These are phyloP conservation scores for Cladosporium sphaerospermum DNA, from an alignment of 2,329 filamentous ascomycete species.

Conservation along the genomic window DNA sequence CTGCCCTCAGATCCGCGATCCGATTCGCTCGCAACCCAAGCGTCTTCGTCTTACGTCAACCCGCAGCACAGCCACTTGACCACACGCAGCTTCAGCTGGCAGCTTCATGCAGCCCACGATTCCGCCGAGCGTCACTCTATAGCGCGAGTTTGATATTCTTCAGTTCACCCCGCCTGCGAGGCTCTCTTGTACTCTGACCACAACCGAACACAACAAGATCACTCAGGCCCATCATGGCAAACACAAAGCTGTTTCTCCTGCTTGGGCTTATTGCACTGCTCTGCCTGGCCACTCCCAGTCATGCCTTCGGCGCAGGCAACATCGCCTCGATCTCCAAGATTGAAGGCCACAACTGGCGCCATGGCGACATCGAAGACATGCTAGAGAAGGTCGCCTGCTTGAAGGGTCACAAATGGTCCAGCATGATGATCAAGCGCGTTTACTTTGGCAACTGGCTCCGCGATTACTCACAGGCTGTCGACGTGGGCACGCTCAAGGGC, in stretches of 20 bases:
- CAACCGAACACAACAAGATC: background rate
- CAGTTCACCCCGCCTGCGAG: background rate
- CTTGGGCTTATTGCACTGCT: slow-evolving; percentile 23
- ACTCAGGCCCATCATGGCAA: slow-evolving; percentile 7
- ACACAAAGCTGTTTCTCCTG: slow-evolving; percentile 17
- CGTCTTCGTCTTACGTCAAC: slow-evolving; percentile 52
- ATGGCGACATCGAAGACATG: slow-evolving; percentile 49
- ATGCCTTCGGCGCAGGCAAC: slow-evolving; percentile 45
- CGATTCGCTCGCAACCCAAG: no score
- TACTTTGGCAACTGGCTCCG: slow-evolving; percentile 41
- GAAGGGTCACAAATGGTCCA: slow-evolving; percentile 73
- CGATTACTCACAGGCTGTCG: slow-evolving; percentile 51
- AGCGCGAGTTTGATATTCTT: background rate
- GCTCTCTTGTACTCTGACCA: background rate
- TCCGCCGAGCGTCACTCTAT: background rate
- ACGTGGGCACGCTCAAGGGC: slow-evolving; percentile 48
- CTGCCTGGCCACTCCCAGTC: slow-evolving; percentile 24
- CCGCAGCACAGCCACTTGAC: slow-evolving; percentile 10
- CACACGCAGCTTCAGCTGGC: background rate
- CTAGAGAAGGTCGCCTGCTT: slow-evolving; percentile 44
- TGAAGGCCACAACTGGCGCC: slow-evolving; percentile 47
- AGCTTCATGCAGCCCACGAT: background rate
- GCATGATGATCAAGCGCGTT: slow-evolving; percentile 51
- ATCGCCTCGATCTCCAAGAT: slow-evolving; percentile 37
- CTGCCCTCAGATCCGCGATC: no score